Conservation (phyloP, 495 filamentous ascomycete genomes). For the Aeminium ludgeri region DNA sequence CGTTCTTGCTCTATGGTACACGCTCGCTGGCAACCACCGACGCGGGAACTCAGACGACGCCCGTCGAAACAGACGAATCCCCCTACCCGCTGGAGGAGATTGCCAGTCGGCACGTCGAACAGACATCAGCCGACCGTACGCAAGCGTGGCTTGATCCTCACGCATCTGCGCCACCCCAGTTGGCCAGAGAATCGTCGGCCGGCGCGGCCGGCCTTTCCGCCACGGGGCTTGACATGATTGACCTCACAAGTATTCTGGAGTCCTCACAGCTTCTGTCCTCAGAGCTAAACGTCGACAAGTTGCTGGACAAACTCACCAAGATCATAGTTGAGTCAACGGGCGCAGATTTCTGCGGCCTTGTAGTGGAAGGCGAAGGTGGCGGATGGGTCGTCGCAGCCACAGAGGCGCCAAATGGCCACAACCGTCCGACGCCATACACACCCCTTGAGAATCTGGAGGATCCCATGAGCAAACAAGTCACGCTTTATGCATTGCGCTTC, state of each 20-base stretch:
- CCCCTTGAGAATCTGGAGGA: constrained; percentile 45
- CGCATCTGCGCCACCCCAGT: constrained; percentile 5
- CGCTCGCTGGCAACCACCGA: constrained; percentile 46
- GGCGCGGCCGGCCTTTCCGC: constrained; percentile 19
- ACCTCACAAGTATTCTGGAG: constrained; percentile 69
- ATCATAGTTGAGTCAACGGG: constrained; percentile 78
- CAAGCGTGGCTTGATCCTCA: constrained; percentile 38
- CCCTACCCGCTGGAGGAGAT: constrained; percentile 31
- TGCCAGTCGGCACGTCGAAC: neutral
- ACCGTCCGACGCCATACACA: constrained; percentile 43
- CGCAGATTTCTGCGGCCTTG: constrained; percentile 63
- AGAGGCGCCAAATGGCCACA: constrained; percentile 49
- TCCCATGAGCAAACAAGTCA: constrained; percentile 59
- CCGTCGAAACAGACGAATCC: constrained; percentile 1
- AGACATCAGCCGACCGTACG: constrained; percentile 42
- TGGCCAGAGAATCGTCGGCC: constrained; percentile 17
- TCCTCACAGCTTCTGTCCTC: constrained; percentile 84
- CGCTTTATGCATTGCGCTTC: constrained; percentile 69
- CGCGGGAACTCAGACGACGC: constrained; percentile 52
- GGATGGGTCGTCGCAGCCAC: constrained; percentile 66
- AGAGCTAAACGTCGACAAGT: constrained; percentile 65
- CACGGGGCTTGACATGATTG: constrained; percentile 54
- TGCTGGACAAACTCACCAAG: constrained; percentile 76
- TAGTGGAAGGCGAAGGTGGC: constrained; percentile 51
- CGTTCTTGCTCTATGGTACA: constrained; percentile 51